Base-by-base conservation (phyloP, 2,329 filamentous ascomycete genomes). In the Ascosphaera apis region DNA sequence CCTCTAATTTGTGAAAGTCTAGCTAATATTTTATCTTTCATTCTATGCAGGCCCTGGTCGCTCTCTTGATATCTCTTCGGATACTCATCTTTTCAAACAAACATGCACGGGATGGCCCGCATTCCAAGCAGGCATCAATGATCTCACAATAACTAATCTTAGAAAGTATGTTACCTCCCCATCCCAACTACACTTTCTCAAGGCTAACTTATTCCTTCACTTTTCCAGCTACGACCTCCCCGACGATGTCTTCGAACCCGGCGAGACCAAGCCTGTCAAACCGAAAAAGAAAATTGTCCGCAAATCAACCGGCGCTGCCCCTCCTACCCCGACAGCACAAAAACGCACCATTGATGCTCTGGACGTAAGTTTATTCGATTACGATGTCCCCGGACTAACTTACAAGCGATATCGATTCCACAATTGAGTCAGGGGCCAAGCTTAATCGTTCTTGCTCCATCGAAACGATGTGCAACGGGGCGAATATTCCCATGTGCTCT, bases 11-110 rank as follows among this genome's bases (percentile, higher is more conserved):
- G 51, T 47, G 38, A 42, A 44, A 47, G 44, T 54, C 42, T 13
- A 44, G n/a, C 9, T 13, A 30, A 12, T n/a, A 12, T 30, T 11
- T 13, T 12, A 5, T 13, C 27, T 30, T 11, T 30, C 27, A 13
- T 6, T 13, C 27, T 4, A 30, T 11, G 16, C 43, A 54, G 59
- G 57, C 40, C 53, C 56, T 21, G 56, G 60, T 16, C 60, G 61
- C 39, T 61, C 60, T 32, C 50, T 67, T 41, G 62, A 67, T 45
- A 63, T 67, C 31, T 65, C 84, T 15, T 76, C 69, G 47, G 76
- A 88, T 46, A 83, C 91, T 18, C 68, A 77, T 37, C 73, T 82
- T 37, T 98, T 93, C 62, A 91, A 83, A 59, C 65, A 68, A n/a
- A 67, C 76, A 36, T 91, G 84, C 54, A 75, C 64, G 27, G 65